Evolutionary conservation across 192 early-diverging fungal species (phyloP), one percentile per base, ranked within the genome.

Genomic region (Coemansia sp.): DNA sequence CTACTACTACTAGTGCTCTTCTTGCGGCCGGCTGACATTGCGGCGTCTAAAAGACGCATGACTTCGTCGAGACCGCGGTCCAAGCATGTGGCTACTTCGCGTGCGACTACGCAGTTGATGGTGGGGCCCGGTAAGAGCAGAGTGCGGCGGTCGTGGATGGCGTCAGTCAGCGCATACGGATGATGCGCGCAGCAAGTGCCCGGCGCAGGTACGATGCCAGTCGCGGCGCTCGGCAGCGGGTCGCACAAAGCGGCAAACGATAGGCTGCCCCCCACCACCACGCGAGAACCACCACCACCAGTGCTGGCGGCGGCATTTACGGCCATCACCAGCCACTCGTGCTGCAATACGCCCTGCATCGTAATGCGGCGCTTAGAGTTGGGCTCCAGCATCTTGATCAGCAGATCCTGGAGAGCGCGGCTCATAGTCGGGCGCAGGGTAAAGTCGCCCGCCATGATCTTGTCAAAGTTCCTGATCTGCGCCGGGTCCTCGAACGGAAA

Each of bases 401-500:
- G 70, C 47, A 85, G 53, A 11, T 85, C 73, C 60, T 73, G 75
- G 51, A 85, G 54, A 19, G 40, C 29, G 8, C 65, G 71, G 58
- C 73, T 72, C 68, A 82, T 81, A 37, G 31, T 29, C 3, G 67
- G 27, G 58, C 57, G 82, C 9, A 87, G 66, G 1, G 76, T 49
- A 41, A 87, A 82, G 25, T 87, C 85, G 39, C 82, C 73, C 3
- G 74, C 76, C 71, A 84, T 75, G 42, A 87, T 89, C n/a, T 85
- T 79, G 59, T 87, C 85, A 59, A 75, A 85, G 62, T 84, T 83
- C 37, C 76, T 65, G 24, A 68, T 61, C 59, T 79, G 73, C 32
- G 76, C 73, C 0, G 79, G 79, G 25, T 85, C 84, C 7, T 79
- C 84, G 53, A 82, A 95, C 78, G 68, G 94, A 82, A 73, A 91